phyloP scores from a whole-genome alignment of 2,329 filamentous ascomycete species.

The Thyridium curvatum region DNA sequence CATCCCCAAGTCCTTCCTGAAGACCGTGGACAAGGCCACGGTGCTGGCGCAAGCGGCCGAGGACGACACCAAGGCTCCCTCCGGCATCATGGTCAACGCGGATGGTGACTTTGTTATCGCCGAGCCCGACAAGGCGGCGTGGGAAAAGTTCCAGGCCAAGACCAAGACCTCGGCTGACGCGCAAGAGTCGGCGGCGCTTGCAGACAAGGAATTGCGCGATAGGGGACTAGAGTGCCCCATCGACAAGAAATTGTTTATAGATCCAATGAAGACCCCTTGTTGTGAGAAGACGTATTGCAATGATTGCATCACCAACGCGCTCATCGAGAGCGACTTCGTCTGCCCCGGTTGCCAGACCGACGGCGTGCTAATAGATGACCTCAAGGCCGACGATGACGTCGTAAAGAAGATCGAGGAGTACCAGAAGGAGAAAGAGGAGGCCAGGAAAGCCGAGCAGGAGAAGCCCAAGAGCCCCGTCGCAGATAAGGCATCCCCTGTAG shows the following conservation, averaged over 20 bases:
- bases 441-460: slow-evolving; percentile 32
- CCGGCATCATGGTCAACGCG: slow-evolving; percentile 94
- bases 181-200: slow-evolving; percentile 68
- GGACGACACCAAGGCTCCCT: slow-evolving; percentile 74
- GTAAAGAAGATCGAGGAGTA: slow-evolving; percentile 74
- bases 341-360: slow-evolving; percentile 90
- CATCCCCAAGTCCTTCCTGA: slow-evolving; percentile 91
- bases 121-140: slow-evolving; percentile 89
- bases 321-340: slow-evolving; percentile 96
- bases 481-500: slow-evolving; percentile 20
- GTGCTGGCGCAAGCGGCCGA: slow-evolving; percentile 66
- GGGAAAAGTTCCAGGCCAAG: slow-evolving; percentile 96
- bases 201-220: slow-evolving; percentile 82
- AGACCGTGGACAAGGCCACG: slow-evolving; percentile 88
- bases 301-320: slow-evolving; percentile 98
- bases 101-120: slow-evolving; percentile 97
- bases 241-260: slow-evolving; percentile 97
- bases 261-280: slow-evolving; percentile 98
- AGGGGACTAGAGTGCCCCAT: slow-evolving; percentile 87
- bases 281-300: slow-evolving; percentile 98
- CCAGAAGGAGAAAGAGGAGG: slow-evolving; percentile 48
- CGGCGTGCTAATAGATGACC: slow-evolving; percentile 87
- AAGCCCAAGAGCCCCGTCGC: slow-evolving; percentile 35
- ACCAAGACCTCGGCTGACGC: slow-evolving; percentile 79
- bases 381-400: slow-evolving; percentile 75